Evolutionary conservation across 2,329 filamentous ascomycete species (phyloP).

Genomic region (Ophidiomyces ophidiicola): DNA sequence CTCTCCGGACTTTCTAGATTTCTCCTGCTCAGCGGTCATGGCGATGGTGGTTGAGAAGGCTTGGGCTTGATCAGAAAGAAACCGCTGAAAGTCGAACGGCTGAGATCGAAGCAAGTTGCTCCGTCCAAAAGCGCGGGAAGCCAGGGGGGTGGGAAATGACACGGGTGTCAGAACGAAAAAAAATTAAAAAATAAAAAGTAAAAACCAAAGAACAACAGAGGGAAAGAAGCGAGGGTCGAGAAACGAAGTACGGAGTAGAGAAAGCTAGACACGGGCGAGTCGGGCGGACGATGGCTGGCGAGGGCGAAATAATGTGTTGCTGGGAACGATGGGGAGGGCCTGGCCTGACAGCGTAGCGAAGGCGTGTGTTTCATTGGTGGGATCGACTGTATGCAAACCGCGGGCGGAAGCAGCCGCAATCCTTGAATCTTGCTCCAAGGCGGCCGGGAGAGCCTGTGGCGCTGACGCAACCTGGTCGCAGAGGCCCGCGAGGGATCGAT

Average conservation of each 20-base stretch:
- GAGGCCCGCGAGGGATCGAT: too few species aligned
- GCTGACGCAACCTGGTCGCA: too few species aligned
- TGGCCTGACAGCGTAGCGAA: too few species aligned
- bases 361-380: too few species aligned
- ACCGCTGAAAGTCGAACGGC: slow-evolving; percentile 39
- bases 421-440: too few species aligned
- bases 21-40: slow-evolving; percentile 58
- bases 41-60: slow-evolving; percentile 35
- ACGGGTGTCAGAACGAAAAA: slow-evolving; percentile 18
- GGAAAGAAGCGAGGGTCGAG: slow-evolving; percentile 18
- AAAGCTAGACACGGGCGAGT: neutral
- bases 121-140: slow-evolving; percentile 34
- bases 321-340: too few species aligned
- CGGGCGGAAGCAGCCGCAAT: too few species aligned
- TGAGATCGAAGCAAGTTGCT: slow-evolving; percentile 34
- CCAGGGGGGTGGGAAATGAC: slow-evolving; percentile 24
- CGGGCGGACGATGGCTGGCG: too few species aligned
- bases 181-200: slow-evolving; percentile 17
- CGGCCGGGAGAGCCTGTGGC: too few species aligned
- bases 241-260: neutral
- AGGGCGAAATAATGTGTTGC: too few species aligned
- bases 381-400: too few species aligned
- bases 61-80: slow-evolving; percentile 33
- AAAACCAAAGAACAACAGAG: slow-evolving; percentile 18
- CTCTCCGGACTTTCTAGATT: slow-evolving; percentile 73